Percentiles rank a stretch among this genome's conserved stretches.
Conservation (phyloP, 1,284 basidiomycete genomes). For the Vanrija humicola region DNA sequence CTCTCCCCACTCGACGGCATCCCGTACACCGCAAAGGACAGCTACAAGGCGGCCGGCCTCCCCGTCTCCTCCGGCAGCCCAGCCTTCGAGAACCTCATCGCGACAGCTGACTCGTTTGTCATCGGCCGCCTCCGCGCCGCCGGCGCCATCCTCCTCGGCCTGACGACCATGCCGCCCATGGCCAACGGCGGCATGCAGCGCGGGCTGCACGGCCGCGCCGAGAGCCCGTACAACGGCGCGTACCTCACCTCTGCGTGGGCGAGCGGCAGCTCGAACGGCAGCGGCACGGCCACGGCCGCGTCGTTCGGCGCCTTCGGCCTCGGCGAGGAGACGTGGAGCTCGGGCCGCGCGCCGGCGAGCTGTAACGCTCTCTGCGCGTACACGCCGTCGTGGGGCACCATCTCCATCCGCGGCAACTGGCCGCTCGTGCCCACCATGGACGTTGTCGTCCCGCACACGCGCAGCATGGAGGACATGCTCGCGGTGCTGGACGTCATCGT, state of each 20-base stretch:
- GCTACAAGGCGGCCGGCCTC: conserved; percentile 4
- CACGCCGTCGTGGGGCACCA: conserved; percentile 9
- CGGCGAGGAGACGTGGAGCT: conserved; percentile 11
- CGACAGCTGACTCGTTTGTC: conserved; percentile 3
- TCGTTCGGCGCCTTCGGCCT: conserved; percentile 9
- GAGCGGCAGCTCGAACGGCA: conserved; percentile 8
- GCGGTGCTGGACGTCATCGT: conserved; percentile 4
- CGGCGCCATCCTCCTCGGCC: conserved; percentile 5
- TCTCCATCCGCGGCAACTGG: conserved; percentile 10
- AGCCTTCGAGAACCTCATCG: conserved; percentile 6
- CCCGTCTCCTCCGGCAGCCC: conserved; percentile 4
- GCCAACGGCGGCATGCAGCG: conserved; percentile 14
- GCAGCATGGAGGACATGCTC: conserved; percentile 8
- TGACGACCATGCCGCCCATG: conserved; percentile 9
- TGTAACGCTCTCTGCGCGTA: conserved; percentile 9
- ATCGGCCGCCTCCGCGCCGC: background rate
- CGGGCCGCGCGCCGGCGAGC: conserved; percentile 7
- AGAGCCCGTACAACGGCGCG: conserved; percentile 8
- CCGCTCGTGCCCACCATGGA: conserved; percentile 10
- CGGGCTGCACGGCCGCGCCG: conserved; percentile 11
- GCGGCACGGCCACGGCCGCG: conserved; percentile 7
- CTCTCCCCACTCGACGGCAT: conserved; percentile 9
- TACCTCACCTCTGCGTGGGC: conserved; percentile 8
- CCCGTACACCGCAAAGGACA: conserved; percentile 10
- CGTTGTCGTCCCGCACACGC: conserved; percentile 11